These are phyloP conservation scores for Citrus australasica DNA, from an alignment of 345 rosid genomes.

Conservation along the genomic window DNA sequence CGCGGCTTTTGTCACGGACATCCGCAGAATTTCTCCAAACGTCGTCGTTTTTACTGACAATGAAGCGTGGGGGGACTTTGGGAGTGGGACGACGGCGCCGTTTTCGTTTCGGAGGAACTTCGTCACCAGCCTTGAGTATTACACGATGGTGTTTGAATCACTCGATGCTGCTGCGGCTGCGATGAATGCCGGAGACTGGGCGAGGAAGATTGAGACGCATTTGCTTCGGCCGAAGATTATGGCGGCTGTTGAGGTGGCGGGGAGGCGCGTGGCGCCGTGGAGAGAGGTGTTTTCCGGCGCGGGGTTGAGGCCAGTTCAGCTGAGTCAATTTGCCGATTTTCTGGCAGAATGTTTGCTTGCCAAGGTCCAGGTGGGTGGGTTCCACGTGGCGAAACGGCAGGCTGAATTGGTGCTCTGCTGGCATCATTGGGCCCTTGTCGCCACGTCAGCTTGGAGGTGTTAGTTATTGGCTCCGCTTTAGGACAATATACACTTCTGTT, in stretches of 20 bases:
- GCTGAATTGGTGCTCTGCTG: slow-evolving; percentile 93
- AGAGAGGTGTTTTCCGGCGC: slow-evolving; percentile 66
- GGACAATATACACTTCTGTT: neutral
- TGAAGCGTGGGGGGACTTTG: slow-evolving; percentile 61
- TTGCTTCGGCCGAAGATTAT: slow-evolving; percentile 56
- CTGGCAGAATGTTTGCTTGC: slow-evolving; percentile 77
- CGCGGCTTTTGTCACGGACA: slow-evolving; percentile 40
- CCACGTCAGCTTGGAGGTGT: slow-evolving; percentile 93
- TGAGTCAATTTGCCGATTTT: slow-evolving; percentile 87
- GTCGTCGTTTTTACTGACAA: slow-evolving; percentile 69
- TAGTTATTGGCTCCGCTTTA: slow-evolving; percentile 12
- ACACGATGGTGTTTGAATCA: slow-evolving; percentile 75
- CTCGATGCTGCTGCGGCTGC: slow-evolving; percentile 64
- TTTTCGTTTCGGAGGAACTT: slow-evolving; percentile 67
- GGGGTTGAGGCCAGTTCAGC: slow-evolving; percentile 69
- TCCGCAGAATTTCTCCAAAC: slow-evolving; percentile 53
- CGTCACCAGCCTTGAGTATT: slow-evolving; percentile 62
- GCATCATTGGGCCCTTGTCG: slow-evolving; percentile 68
- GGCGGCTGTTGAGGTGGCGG: slow-evolving; percentile 56
- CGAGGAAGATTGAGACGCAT: slow-evolving; percentile 59
- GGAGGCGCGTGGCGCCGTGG: slow-evolving; percentile 55
- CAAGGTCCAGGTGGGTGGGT: slow-evolving; percentile 75
- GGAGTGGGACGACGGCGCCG: slow-evolving; percentile 18
- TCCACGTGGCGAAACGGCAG: slow-evolving; percentile 84
- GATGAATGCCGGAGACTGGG: slow-evolving; percentile 49